Conservation (phyloP, 2,329 filamentous ascomycete species). For the Paramyrothecium sp. region DNA sequence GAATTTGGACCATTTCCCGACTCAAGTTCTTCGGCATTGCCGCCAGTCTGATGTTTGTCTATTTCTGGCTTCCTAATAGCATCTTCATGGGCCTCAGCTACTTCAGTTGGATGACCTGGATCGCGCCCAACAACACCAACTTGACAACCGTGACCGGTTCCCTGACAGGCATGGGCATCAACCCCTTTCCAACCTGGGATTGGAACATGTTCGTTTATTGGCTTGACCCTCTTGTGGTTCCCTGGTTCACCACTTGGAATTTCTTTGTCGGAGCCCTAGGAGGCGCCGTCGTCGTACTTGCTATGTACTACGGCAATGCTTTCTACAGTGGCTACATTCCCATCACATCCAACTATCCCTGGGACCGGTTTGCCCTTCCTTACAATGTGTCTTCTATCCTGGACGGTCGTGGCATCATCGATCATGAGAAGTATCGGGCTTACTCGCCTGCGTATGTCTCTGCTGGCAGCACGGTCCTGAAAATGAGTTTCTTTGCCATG, state of each 20-base stretch:
- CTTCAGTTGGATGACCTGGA: slow-evolving; percentile 56
- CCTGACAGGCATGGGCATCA: slow-evolving; percentile 36
- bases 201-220: slow-evolving; percentile 35
- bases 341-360: slow-evolving; percentile 38
- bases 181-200: slow-evolving; percentile 40
- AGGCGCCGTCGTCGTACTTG: slow-evolving; percentile 24
- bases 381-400: slow-evolving; percentile 37
- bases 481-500: slow-evolving; percentile 39
- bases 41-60: slow-evolving; percentile 48
- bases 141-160: slow-evolving; percentile 35
- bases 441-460: slow-evolving; percentile 42
- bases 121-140: slow-evolving; percentile 39
- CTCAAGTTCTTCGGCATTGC: slow-evolving; percentile 44
- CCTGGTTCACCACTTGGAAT: slow-evolving; percentile 35
- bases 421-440: slow-evolving; percentile 32
- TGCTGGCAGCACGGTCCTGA: slow-evolving; percentile 31
- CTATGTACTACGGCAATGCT: slow-evolving; percentile 28
- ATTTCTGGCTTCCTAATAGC: slow-evolving; percentile 54
- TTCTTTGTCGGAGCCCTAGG: slow-evolving; percentile 26
- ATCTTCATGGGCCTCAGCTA: slow-evolving; percentile 44
- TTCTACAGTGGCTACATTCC: slow-evolving; percentile 36
- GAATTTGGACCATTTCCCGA: slow-evolving; percentile 38
- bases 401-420: slow-evolving; percentile 31
- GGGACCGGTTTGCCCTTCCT: slow-evolving; percentile 32
- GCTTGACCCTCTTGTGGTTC: slow-evolving; percentile 36